Percentiles rank a stretch among this genome's conserved stretches.
Evolutionary conservation across 768 basidiomycete genomes (phyloP).

Genomic region (Pholiota microspora): DNA sequence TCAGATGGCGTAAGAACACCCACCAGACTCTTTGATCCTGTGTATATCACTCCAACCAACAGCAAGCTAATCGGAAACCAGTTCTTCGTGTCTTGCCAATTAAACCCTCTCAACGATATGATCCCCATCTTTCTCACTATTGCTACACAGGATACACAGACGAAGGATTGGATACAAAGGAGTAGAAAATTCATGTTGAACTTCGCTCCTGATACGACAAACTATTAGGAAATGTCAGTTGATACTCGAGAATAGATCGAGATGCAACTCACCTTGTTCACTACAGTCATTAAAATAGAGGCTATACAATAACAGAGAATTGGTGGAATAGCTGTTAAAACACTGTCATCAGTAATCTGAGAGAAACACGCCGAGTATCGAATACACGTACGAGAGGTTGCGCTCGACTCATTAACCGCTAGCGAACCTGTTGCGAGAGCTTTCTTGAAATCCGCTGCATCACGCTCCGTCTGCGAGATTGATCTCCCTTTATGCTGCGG

Average conservation of each 20-base stretch:
- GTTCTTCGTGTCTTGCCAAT: constrained; percentile 76
- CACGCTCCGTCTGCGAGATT: constrained; percentile 19
- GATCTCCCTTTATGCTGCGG: constrained; percentile 5
- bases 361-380: neutral
- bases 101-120: constrained; percentile 84
- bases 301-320: constrained; percentile 89
- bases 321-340: constrained; percentile 66
- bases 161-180: constrained; percentile 84
- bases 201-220: constrained; percentile 87
- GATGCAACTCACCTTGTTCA: constrained; percentile 75
- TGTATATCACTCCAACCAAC: constrained; percentile 94
- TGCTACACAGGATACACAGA: constrained; percentile 79
- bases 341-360: neutral
- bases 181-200: constrained; percentile 99
- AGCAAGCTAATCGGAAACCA: constrained; percentile 96
- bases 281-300: constrained; percentile 94
- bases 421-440: constrained; percentile 31
- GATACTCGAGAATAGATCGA: neutral
- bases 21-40: constrained; percentile 95
- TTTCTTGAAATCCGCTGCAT: constrained; percentile 33
- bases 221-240: constrained; percentile 43
- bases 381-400: constrained; percentile 24
- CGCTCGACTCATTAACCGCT: constrained; percentile 23
- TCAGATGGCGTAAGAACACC: constrained; percentile 30
- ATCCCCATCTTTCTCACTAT: constrained; percentile 71